Conservation (phyloP, 257 asterid species). For the Forsythia viridissima region DNA sequence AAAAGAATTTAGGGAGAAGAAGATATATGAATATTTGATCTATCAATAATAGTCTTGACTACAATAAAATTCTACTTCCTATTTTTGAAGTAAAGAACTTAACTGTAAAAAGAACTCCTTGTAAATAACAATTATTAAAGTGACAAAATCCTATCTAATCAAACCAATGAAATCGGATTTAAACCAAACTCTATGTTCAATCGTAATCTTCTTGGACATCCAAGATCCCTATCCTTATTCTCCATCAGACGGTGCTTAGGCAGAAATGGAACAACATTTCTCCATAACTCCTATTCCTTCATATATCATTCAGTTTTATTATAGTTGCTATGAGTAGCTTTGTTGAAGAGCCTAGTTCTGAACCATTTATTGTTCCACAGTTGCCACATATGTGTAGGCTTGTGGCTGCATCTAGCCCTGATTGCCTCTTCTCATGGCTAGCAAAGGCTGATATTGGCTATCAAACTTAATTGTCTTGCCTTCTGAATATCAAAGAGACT, state of each 20-base stretch:
- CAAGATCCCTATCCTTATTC: not conserved
- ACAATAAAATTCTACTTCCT: not conserved
- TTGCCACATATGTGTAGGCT: not conserved
- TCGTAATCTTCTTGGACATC: not conserved
- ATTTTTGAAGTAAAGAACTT: too few relatives aligned
- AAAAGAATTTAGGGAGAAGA: not conserved
- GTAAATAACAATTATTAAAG: not conserved
- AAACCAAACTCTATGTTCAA: not conserved
- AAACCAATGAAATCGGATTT: not conserved
- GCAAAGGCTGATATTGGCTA: not conserved
- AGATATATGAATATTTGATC: too few relatives aligned
- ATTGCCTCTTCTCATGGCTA: not conserved
- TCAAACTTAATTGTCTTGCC: not conserved
- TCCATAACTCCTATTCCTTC: not conserved
- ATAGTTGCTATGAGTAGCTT: not conserved
- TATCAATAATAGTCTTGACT: not conserved
- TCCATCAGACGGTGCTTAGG: too few relatives aligned
- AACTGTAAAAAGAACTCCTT: not conserved
- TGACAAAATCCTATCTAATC: too few relatives aligned
- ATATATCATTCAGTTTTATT: not conserved
- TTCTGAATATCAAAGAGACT: not conserved
- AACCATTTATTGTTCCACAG: too few relatives aligned
- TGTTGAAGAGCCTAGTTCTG: not conserved
- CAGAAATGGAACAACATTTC: not conserved
- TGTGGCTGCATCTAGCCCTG: not conserved